A percentile compares a stretch with the other conserved stretches of the same genome.
These are phyloP conservation scores for Cubamyces lactineus DNA, from an alignment of 768 basidiomycete genomes.

Conservation along the genomic window DNA sequence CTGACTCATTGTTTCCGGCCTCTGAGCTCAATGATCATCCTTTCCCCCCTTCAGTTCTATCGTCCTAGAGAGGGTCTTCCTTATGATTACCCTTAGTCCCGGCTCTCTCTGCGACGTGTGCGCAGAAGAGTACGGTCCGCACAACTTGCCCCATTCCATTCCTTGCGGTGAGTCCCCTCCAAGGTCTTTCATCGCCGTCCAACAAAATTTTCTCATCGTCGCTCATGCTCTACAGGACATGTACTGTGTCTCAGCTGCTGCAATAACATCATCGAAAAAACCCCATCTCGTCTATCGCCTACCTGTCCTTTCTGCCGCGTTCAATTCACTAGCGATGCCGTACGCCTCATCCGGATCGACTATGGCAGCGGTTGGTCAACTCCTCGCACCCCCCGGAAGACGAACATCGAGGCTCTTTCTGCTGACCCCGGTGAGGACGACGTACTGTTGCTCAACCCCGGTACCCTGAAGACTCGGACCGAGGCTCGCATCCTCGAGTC, in stretches of 20 bases:
- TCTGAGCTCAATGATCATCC: conserved; percentile 34
- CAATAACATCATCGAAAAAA: conserved; percentile 82
- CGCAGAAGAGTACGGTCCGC: conserved; percentile 81
- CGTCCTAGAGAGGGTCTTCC: conserved; percentile 31
- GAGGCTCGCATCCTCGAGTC: conserved; percentile 72
- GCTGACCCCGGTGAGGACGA: conserved; percentile 41
- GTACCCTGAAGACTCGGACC: conserved; percentile 41
- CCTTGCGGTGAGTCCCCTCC: conserved; percentile 66
- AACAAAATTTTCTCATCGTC: conserved; percentile 32
- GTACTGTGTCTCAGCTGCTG: conserved; percentile 79
- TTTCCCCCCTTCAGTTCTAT: conserved; percentile 31
- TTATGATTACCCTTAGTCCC: conserved; percentile 81
- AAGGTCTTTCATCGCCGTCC: conserved; percentile 18
- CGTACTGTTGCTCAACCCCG: conserved; percentile 28
- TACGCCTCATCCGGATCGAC: conserved; percentile 82
- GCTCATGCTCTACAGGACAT: conserved; percentile 56
- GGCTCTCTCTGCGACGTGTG: conserved; percentile 89
- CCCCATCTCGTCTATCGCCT: conserved; percentile 66
- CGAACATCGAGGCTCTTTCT: conserved; percentile 51
- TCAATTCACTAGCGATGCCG: conserved; percentile 62
- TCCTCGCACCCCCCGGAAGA: conserved; percentile 52
- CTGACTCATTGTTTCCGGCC: conserved; percentile 29
- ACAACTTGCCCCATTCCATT: conserved; percentile 76
- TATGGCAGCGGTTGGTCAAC: conserved; percentile 71
- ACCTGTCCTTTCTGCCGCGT: conserved; percentile 87